Base-by-base conservation (phyloP, 2,329 filamentous ascomycete species). In the Pyrenophora seminiperda region DNA sequence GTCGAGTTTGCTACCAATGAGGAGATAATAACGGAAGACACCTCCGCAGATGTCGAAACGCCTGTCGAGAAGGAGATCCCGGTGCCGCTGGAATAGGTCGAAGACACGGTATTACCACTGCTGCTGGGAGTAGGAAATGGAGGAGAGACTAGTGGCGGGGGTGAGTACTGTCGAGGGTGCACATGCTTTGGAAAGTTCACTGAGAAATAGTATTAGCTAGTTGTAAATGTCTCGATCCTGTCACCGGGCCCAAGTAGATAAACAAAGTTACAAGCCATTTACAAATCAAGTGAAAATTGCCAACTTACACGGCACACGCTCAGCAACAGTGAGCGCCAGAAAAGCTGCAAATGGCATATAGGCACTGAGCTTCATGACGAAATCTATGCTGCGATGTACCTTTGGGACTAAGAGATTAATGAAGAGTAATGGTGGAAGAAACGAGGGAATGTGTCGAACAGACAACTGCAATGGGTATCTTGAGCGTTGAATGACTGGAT, bases 351-450 rank as follows among this genome's bases (percentile, higher is more conserved):
- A 10, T 10, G 51, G 32, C 10, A 64, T 29, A 34, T 36, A 60
- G 27, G 19, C 47, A 22, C n/a, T 47, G 36, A 66, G 31, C 53
- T 60, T 64, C 66, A 67, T 68, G 18, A 29, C 7, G 41, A 7
- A 27, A n/a, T 20, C 13, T 34, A 17, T 31, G 32, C 10, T 54
- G 53, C 32, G n/a, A 2, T 24, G 17, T 7, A 15, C 44, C 38
- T n/a, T 29, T 38, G 13, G 24, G 36, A 14, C 5, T 27, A 53
- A 36, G 24, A 9, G 43, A 30, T n/a, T 32, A 44, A 45, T 32
- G 27, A 38, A 22, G 7, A 22, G 50, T 56, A 43, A 37, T 43
- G 53, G 55, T 37, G 52, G 40, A n/a, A 19, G 14, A 43, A 61
- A 58, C 36, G 54, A 61, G 43, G 48, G 53, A 37, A 50, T 51